Base-by-base conservation (phyloP, 768 basidiomycete genomes). In the Harrya chromipes region DNA sequence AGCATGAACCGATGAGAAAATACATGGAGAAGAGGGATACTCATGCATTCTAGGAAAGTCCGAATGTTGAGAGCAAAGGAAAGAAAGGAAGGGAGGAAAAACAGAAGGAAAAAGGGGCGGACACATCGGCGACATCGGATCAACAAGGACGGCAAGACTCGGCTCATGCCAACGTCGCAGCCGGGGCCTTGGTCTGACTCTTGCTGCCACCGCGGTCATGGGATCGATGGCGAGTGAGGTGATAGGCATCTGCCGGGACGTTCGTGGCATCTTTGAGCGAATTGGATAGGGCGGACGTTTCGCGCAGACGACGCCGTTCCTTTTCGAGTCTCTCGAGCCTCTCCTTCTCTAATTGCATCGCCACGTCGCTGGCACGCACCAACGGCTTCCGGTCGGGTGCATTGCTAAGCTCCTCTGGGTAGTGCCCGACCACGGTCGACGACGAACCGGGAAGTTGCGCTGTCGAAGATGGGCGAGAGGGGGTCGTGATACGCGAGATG, bases 341-440 rank as follows among this genome's bases (percentile, higher is more conserved):
- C 55, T 74, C 72, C 48, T 71, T 77, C 59, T 81, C 80, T 21
- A 80, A 59, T 14, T 74, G 78, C 68, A 75, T 73, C 5, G 81
- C 81, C 42, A 73, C 78, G 34, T 72, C 73, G 49, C 80, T 82
- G 10, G 81, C 81, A 44, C 73, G 72, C 20, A 78, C 78, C 23
- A 76, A 42, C 33, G 64, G 64, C 40, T 62, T 62, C 29, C 62
- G 51, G 20, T 63, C 61, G 1, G 47, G 24, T 23, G 24, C 45
- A 16, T 40, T 16, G 36, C 39, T 6, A 2, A 33, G 34, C 4
- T 64, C 60, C 1, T 63, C 58, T 4, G 53, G 35, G 24, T 58
- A 39, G 12, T 54, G 58, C 21, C 42, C 43, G 0, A 56, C 7
- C n/a, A 42, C 49, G 12, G 61, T 56, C 40, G 57, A 58, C 23